Evolutionary conservation across 345 rosid genomes (phyloP).

Genomic region (Hibiscus trionum): DNA sequence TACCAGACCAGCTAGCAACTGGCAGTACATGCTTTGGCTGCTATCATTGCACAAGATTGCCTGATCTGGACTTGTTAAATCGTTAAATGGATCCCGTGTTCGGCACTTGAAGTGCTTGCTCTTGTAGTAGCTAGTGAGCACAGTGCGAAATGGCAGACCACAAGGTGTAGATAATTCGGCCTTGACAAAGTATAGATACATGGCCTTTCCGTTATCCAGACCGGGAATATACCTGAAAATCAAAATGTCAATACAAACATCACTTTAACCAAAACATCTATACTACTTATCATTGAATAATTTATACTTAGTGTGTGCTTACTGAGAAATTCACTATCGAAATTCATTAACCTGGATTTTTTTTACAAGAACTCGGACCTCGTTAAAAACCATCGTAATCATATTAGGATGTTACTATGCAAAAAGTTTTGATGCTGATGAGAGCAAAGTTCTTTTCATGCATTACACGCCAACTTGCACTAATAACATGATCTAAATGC

Average conservation of each 20-base stretch:
- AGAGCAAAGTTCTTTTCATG: background rate
- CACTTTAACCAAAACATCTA: background rate
- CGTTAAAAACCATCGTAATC: too few relatives aligned
- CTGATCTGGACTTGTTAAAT: constrained; percentile 49
- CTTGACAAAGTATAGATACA: constrained; percentile 56
- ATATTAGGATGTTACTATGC: background rate
- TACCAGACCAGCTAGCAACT: constrained; percentile 50
- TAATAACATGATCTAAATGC: background rate
- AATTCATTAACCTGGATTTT: background rate
- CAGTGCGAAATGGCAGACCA: constrained; percentile 56
- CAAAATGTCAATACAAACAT: constrained; percentile 7
- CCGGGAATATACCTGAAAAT: constrained; percentile 40
- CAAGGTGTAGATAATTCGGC: constrained; percentile 55
- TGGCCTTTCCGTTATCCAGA: constrained; percentile 64
- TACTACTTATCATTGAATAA: background rate
- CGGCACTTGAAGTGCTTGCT: constrained; percentile 60
- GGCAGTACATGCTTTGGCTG: constrained; percentile 70
- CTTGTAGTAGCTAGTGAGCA: constrained; percentile 64
- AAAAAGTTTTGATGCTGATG: background rate
- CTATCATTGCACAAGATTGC: constrained; percentile 55
- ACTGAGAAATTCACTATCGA: background rate
- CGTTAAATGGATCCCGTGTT: constrained; percentile 37
- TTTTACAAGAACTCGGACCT: background rate
- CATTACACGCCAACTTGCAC: constrained; percentile 6
- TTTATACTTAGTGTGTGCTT: background rate